phyloP scores from a whole-genome alignment of 1,284 basidiomycete species.

The Pseudozyma hubeiensis region DNA sequence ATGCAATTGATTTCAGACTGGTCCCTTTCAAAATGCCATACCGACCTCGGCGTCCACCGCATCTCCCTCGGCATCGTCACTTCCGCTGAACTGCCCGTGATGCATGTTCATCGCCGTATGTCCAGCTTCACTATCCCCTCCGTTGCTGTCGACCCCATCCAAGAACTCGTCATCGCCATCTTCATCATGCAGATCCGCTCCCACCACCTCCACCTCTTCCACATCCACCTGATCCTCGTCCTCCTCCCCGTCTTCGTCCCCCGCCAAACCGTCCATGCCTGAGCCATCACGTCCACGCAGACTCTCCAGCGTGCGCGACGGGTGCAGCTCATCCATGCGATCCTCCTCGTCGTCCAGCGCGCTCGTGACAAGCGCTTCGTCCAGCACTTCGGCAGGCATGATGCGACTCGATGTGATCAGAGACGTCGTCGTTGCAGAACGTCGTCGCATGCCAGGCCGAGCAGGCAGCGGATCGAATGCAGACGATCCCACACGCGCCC shows the following conservation, averaged over 20 bases:
- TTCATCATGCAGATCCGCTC: conserved; percentile 3
- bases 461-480: conserved; percentile 34
- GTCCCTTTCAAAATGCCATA: conserved; percentile 15
- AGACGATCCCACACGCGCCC: conserved; percentile 25
- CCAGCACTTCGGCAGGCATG: conserved; percentile 43
- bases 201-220: background rate
- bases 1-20: background rate
- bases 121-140: conserved; percentile 12
- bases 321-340: conserved; percentile 25
- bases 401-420: conserved; percentile 46
- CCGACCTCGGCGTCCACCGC: conserved; percentile 16
- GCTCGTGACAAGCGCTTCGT: conserved; percentile 46
- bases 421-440: conserved; percentile 43
- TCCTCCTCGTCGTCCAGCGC: conserved; percentile 51
- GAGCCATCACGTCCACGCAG: conserved; percentile 10
- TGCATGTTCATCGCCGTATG: conserved; percentile 10
- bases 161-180: conserved; percentile 8
- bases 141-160: conserved; percentile 10
- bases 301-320: conserved; percentile 20
- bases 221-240: conserved; percentile 20
- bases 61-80: conserved; percentile 1
- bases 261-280: conserved; percentile 15
- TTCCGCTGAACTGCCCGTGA: conserved; percentile 2
- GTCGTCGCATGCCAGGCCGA: conserved; percentile 41
- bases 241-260: conserved; percentile 30